A percentile compares a stretch with the other conserved stretches of the same genome.
phyloP scores from a whole-genome alignment of 345 rosid species.

The Populus nigra region DNA sequence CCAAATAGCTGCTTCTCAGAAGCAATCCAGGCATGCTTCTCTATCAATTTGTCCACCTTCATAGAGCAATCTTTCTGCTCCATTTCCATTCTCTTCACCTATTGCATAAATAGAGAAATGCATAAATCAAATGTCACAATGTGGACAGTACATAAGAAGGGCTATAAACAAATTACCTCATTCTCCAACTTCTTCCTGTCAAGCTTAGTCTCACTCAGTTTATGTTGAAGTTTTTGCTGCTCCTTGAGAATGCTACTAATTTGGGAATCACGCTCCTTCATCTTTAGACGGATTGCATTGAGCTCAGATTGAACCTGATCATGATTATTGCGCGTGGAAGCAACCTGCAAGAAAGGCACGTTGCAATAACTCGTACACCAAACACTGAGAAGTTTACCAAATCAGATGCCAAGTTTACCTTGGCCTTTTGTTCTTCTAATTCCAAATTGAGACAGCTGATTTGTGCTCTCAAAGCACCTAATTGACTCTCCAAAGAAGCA shows the following conservation, averaged over 20 bases:
- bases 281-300: slow-evolving; percentile 58
- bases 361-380: slow-evolving; percentile 12
- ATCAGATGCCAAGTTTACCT: slow-evolving; percentile 46
- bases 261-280: slow-evolving; percentile 91
- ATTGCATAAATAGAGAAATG: slow-evolving; percentile 1
- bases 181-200: slow-evolving; percentile 93
- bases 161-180: slow-evolving; percentile 55
- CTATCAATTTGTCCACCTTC: slow-evolving; percentile 80
- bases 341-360: slow-evolving; percentile 53
- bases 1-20: slow-evolving; percentile 94
- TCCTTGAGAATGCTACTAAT: slow-evolving; percentile 61
- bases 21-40: slow-evolving; percentile 93
- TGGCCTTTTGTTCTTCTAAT: slow-evolving; percentile 61
- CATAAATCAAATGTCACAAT: not conserved
- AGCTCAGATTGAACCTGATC: slow-evolving; percentile 68
- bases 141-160: not conserved
- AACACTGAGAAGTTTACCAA: not conserved
- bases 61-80: slow-evolving; percentile 82
- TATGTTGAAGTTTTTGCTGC: slow-evolving; percentile 72
- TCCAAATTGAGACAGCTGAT: slow-evolving; percentile 56
- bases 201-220: slow-evolving; percentile 67
- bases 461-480: slow-evolving; percentile 57
- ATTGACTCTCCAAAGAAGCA: slow-evolving; percentile 71
- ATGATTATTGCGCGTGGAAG: slow-evolving; percentile 48
- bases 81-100: slow-evolving; percentile 84